These are phyloP conservation scores for Lagerstroemia speciosa DNA, from an alignment of 345 rosid genomes.

Conservation along the genomic window DNA sequence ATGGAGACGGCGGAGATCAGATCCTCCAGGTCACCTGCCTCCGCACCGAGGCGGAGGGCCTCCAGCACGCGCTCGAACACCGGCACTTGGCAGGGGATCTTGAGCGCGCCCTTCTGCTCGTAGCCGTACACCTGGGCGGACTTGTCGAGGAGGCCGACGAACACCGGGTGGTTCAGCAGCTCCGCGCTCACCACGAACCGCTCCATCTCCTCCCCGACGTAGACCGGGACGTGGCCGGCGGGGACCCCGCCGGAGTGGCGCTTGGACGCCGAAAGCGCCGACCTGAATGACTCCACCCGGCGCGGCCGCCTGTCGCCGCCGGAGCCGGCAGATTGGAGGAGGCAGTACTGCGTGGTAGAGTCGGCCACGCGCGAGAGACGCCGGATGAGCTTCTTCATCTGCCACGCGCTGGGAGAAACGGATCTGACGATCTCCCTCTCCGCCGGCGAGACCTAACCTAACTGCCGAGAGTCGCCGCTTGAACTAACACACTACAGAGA, in stretches of 20 bases:
- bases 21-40: conserved; percentile 16
- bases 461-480: background rate
- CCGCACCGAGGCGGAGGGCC: conserved; percentile 64
- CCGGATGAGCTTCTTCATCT: conserved; percentile 84
- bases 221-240: conserved; percentile 76
- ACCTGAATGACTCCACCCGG: conserved; percentile 16
- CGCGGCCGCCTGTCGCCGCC: conserved; percentile 17
- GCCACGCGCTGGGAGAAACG: background rate
- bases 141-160: conserved; percentile 55
- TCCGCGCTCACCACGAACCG: conserved; percentile 78
- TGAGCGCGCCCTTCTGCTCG: conserved; percentile 82
- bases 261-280: conserved; percentile 12
- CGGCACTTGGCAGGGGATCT: conserved; percentile 84
- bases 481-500: background rate
- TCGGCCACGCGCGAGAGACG: conserved; percentile 87
- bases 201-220: conserved; percentile 94
- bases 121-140: conserved; percentile 95
- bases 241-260: conserved; percentile 54
- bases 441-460: background rate
- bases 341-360: conserved; percentile 68
- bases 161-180: conserved; percentile 79
- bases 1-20: conserved; percentile 5
- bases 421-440: background rate
- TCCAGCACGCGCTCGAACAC: conserved; percentile 77
- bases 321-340: conserved; percentile 47